Evolutionary conservation across 2,329 filamentous ascomycete species (phyloP).

Genomic region (Byssochlamys sp.): DNA sequence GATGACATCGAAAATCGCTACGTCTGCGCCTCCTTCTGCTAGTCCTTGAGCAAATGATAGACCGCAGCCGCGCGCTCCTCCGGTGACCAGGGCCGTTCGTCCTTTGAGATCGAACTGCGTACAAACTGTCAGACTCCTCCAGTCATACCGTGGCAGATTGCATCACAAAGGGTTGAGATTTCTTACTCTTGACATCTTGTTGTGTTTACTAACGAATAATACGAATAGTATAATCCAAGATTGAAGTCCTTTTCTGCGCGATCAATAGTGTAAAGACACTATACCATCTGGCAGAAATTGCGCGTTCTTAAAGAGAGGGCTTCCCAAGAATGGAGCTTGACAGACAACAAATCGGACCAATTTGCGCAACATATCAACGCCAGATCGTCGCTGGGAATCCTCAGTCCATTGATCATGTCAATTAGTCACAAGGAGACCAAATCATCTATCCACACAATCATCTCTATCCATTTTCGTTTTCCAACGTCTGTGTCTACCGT

Average conservation of each 20-base stretch:
- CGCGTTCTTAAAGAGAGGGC: not conserved
- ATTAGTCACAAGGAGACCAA: not conserved
- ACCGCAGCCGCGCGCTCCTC: slow-evolving; percentile 39
- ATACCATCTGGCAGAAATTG: not conserved
- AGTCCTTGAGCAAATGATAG: slow-evolving; percentile 37
- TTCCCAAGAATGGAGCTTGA: not conserved
- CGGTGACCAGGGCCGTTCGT: slow-evolving; percentile 39
- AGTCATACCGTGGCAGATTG: not conserved
- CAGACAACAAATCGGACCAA: not conserved
- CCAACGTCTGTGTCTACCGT: not conserved
- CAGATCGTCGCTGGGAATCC: not conserved
- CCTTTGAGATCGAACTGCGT: slow-evolving; percentile 43
- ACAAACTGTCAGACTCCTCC: not conserved
- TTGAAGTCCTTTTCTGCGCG: too few relatives aligned
- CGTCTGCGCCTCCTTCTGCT: slow-evolving; percentile 37
- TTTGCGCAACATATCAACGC: not conserved
- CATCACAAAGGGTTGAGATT: not conserved
- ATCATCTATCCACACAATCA: not conserved
- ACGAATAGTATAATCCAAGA: not conserved
- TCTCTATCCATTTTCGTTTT: not conserved
- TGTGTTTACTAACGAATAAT: not conserved
- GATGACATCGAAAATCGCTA: slow-evolving; percentile 41
- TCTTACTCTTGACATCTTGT: not conserved
- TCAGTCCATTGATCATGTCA: not conserved
- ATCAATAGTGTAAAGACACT: too few relatives aligned